These are phyloP conservation scores for Poronia punctata DNA, from an alignment of 495 filamentous ascomycete species.

Conservation along the genomic window DNA sequence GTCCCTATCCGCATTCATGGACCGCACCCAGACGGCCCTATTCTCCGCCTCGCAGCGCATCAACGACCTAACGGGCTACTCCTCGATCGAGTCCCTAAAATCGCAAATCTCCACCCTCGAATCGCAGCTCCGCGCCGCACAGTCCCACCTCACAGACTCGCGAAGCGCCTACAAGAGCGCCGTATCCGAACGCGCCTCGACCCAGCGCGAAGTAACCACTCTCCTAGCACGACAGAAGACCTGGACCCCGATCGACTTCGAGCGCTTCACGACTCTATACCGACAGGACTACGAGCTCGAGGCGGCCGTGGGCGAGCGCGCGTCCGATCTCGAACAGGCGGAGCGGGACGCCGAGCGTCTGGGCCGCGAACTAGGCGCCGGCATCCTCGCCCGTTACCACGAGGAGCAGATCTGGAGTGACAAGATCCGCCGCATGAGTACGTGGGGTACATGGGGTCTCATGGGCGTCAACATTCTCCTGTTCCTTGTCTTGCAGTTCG, in stretches of 20 bases:
- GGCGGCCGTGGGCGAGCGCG: conserved; percentile 69
- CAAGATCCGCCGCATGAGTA: conserved; percentile 90
- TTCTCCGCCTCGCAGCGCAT: conserved; percentile 79
- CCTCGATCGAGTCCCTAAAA: conserved; percentile 82
- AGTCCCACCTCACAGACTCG: conserved; percentile 57
- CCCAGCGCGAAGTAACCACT: conserved; percentile 92
- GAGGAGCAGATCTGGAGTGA: conserved; percentile 99
- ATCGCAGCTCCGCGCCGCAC: conserved; percentile 52
- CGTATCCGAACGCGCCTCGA: conserved; percentile 69
- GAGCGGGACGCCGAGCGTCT: conserved; percentile 75
- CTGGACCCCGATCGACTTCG: conserved; percentile 81
- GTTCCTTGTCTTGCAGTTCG: conserved; percentile 81
- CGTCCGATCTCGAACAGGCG: conserved; percentile 60
- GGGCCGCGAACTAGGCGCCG: conserved; percentile 61
- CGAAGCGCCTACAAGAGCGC: conserved; percentile 71
- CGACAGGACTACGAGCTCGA: conserved; percentile 90
- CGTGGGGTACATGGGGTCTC: conserved; percentile 96
- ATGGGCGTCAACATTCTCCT: conserved; percentile 94
- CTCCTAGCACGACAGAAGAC: conserved; percentile 89
- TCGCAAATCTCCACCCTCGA: conserved; percentile 67
- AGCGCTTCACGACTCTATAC: conserved; percentile 91
- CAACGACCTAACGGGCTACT: conserved; percentile 92
- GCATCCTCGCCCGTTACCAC: conserved; percentile 86
- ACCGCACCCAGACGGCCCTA: conserved; percentile 76
- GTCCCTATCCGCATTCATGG: conserved; percentile 73